phyloP scores from a whole-genome alignment of 1,284 basidiomycete genomes.

The Grifola frondosa region DNA sequence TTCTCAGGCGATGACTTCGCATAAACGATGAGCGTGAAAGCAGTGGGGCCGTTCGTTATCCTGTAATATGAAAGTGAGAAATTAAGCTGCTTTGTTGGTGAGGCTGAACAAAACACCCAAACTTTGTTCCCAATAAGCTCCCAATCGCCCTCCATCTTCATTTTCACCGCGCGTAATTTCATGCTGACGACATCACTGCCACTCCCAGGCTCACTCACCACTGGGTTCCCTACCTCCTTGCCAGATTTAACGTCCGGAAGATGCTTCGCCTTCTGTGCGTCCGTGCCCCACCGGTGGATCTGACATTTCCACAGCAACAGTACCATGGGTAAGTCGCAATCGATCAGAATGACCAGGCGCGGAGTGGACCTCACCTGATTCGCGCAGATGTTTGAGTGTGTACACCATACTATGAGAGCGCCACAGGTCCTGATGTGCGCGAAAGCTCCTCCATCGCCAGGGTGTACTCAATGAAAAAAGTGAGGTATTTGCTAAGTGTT shows the following conservation, averaged over 20 bases:
- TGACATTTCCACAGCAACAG: too few relatives aligned
- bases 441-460: conserved; percentile 94
- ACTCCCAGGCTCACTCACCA: conserved; percentile 91
- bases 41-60: conserved; percentile 94
- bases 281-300: conserved; percentile 86
- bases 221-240: conserved; percentile 84
- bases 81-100: too few relatives aligned
- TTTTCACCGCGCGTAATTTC: conserved; percentile 79
- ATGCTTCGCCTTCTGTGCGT: conserved; percentile 85
- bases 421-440: conserved; percentile 86
- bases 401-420: conserved; percentile 91
- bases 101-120: too few relatives aligned
- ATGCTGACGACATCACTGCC: conserved; percentile 95
- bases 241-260: conserved; percentile 83
- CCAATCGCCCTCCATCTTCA: conserved; percentile 75
- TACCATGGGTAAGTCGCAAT: too few relatives aligned
- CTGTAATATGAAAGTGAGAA: conserved; percentile 38
- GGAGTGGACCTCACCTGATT: conserved; percentile 48
- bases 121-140: conserved; percentile 89
- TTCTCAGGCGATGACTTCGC: conserved; percentile 83
- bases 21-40: conserved; percentile 90
- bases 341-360: background rate
- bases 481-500: too few relatives aligned
- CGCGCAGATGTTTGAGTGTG: conserved; percentile 89
- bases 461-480: too few relatives aligned